phyloP scores from a whole-genome alignment of 306 rosid species.

The Cercis canadensis region DNA sequence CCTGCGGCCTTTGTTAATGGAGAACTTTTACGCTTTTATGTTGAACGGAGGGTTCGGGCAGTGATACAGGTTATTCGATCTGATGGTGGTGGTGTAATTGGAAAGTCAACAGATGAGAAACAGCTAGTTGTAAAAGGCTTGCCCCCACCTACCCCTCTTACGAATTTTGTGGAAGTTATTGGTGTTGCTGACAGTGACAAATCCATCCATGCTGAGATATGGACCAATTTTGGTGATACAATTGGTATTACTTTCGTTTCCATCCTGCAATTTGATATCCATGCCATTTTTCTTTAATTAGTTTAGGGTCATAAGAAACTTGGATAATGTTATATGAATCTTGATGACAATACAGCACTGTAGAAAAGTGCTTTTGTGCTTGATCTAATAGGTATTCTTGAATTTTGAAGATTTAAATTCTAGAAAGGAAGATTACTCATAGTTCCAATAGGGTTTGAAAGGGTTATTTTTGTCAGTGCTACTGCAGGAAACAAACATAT shows the following conservation, averaged over 20 bases:
- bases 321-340: neutral
- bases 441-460: neutral
- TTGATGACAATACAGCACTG: neutral
- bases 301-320: neutral
- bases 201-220: conserved; percentile 71
- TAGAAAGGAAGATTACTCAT: neutral
- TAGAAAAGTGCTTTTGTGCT: neutral
- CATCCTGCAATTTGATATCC: neutral
- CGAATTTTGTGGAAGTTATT: conserved; percentile 80
- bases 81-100: conserved; percentile 61
- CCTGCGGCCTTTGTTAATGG: conserved; percentile 84
- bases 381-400: neutral
- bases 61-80: conserved; percentile 70
- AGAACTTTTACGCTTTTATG: conserved; percentile 59
- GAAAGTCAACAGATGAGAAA: conserved; percentile 79
- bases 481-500: neutral
- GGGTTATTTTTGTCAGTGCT: neutral
- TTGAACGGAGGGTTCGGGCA: conserved; percentile 79
- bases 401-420: neutral
- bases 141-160: conserved; percentile 53
- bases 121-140: conserved; percentile 69
- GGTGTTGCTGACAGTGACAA: conserved; percentile 81
- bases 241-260: conserved; percentile 58
- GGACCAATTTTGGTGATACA: conserved; percentile 85
- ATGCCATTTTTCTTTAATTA: neutral